These are phyloP conservation scores for Rhizoclosmatium globosum DNA, from an alignment of 192 early-diverging fungal genomes.

Conservation along the genomic window DNA sequence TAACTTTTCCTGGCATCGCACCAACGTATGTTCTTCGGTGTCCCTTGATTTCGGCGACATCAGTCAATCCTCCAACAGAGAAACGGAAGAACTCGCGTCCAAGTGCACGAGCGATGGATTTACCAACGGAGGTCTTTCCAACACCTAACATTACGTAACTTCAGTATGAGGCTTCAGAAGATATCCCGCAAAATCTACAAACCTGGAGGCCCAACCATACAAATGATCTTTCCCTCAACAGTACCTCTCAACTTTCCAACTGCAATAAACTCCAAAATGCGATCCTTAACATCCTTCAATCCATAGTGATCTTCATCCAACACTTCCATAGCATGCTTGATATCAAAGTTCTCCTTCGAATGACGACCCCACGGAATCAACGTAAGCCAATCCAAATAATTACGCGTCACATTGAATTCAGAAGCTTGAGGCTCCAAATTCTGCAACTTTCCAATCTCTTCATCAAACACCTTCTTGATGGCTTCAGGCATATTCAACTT, in stretches of 20 bases:
- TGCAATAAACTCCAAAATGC: conserved; percentile 98
- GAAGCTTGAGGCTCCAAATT: conserved; percentile 94
- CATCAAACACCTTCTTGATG: conserved; percentile 97
- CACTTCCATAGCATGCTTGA: conserved; percentile 82
- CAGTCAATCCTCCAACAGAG: conserved; percentile 95
- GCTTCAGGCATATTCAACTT: conserved; percentile 89
- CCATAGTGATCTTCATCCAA: conserved; percentile 99
- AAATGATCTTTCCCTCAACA: conserved; percentile 98
- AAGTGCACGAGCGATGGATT: conserved; percentile 94
- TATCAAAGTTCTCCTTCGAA: conserved; percentile 92
- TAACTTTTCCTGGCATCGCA: conserved; percentile 99
- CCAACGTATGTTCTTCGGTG: conserved; percentile 99
- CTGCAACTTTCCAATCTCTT: conserved; percentile 93
- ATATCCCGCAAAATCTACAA: conserved; percentile 1
- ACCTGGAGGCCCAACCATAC: conserved; percentile 97
- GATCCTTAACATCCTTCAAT: conserved; percentile 99
- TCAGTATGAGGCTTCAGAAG: not conserved
- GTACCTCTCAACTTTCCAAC: conserved; percentile 95
- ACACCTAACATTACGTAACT: conserved; percentile 61
- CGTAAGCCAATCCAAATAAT: conserved; percentile 99
- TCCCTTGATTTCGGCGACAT: conserved; percentile 99
- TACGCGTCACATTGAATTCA: conserved; percentile 98
- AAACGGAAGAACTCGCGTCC: conserved; percentile 96
- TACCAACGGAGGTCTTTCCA: conserved; percentile 98
- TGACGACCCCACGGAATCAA: conserved; percentile 96